Base-by-base conservation (phyloP, 331 rosid species). In the Pyrus hybrid region DNA sequence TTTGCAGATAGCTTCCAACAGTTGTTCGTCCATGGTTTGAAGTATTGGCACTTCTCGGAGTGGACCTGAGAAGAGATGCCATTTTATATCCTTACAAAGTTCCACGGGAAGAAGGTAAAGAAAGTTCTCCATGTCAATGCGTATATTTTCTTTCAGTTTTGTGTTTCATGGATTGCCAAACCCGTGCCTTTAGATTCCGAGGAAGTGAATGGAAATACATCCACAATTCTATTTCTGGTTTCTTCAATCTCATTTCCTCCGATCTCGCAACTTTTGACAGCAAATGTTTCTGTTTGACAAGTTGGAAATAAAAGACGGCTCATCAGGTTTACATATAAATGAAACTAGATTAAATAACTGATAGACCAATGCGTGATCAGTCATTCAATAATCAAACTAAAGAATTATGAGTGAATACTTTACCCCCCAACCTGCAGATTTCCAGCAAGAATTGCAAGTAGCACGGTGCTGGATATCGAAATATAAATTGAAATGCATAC, bases 351-450 rank as follows among this genome's bases (percentile, higher is more conserved):
- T n/a, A n/a, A n/a, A n/a, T 0, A 37, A 8, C 4, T 37, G 45
- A 10, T 37, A 37, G 3, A 10, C 13, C 13, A 37, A 37, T 37
- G 45, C 13, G 13, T 0, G 0, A 10, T 37, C 45, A 43, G 49
- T 43, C 49, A 43, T 43, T 43, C 2, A 5, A 43, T 43, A 43
- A 43, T 43, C 3, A 43, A 1, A 43, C n/a, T 43, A 43, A 43
- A 12, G 49, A 43, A 43, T 1, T 11, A 41, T 5, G 11, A 18
- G n/a, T 3, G n/a, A 51, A 51, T 56, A 4, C 13, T 22, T 41
- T 4, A 7, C 2, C 23, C 64, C 87, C 29, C n/a, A 51, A 84
- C 87, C 82, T 84, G 85, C 79, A 84, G 47, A 41, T 84, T 84
- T 37, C 87, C 87, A 32, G 81, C 71, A 18, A 84, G 82, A 74